A percentile compares a stretch with the other conserved stretches of the same genome.
Conservation (phyloP, 2,329 filamentous ascomycete species). For the Alternaria incomplexa region DNA sequence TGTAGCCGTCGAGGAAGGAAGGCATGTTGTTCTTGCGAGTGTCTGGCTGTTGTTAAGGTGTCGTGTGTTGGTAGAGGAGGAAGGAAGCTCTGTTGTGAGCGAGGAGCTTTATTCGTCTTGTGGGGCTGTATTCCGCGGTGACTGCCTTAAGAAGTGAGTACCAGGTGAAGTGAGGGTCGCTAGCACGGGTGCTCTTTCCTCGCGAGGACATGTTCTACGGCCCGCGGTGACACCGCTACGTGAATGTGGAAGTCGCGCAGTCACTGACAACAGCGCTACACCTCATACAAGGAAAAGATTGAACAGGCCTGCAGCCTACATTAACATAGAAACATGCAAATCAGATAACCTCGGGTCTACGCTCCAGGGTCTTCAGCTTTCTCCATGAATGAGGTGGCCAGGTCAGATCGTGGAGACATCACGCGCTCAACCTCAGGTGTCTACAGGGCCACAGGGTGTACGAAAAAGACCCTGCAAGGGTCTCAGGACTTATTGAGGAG, state of each 20-base stretch:
- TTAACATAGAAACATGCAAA: background rate
- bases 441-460: background rate
- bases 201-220: background rate
- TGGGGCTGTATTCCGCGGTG: background rate
- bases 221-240: background rate
- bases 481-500: background rate
- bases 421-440: background rate
- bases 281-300: background rate
- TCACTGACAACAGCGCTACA: background rate
- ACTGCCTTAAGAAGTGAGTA: background rate
- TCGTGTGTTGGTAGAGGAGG: background rate
- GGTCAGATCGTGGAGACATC: background rate
- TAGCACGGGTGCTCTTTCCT: background rate
- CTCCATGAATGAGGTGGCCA: background rate
- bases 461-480: background rate
- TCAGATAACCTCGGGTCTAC: background rate
- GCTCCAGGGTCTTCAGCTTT: background rate
- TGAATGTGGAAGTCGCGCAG: background rate
- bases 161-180: background rate
- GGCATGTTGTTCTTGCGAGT: constrained; percentile 14
- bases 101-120: background rate
- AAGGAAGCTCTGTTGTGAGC: background rate
- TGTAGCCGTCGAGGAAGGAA: constrained; percentile 34
- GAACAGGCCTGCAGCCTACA: background rate
- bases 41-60: background rate